These are phyloP conservation scores for Epichloe coenophiala DNA, from an alignment of 2,329 filamentous ascomycete genomes.

Conservation along the genomic window DNA sequence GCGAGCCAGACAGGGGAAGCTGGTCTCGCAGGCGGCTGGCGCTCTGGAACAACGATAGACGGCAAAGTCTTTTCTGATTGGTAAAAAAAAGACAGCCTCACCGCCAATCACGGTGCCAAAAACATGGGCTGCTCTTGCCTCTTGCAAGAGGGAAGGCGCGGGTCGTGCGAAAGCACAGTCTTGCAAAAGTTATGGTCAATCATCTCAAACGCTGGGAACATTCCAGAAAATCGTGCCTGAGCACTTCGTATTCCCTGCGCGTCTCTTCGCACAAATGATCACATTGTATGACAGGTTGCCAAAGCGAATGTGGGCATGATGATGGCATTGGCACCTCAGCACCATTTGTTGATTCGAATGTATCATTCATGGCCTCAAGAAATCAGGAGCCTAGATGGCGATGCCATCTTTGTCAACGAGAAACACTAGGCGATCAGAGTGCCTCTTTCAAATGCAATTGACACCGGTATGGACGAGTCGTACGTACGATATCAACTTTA, in stretches of 20 bases:
- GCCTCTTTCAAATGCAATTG: not conserved
- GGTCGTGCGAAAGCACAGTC: not conserved
- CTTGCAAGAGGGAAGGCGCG: not conserved
- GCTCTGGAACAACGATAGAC: not conserved
- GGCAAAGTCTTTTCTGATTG: slow-evolving; percentile 3
- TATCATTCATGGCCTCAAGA: no score
- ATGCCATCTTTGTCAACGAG: not conserved
- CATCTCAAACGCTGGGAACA: no score
- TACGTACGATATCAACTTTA: not conserved
- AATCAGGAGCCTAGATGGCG: no score
- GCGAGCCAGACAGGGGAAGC: not conserved
- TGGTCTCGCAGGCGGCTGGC: not conserved
- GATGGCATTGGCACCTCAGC: not conserved
- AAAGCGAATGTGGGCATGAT: not conserved
- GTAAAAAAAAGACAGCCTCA: not conserved
- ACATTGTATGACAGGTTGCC: not conserved
- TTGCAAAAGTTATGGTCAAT: no score
- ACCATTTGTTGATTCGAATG: not conserved
- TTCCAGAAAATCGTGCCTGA: not conserved
- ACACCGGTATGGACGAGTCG: not conserved
- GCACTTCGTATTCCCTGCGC: not conserved
- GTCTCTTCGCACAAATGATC: not conserved
- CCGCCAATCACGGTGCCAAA: slow-evolving; percentile 2
- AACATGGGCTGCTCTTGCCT: slow-evolving; percentile 4
- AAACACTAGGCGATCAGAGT: not conserved